Percentiles rank a stretch among this genome's conserved stretches.
Conservation (phyloP, 768 basidiomycete species). For the Leccinum broughii region DNA sequence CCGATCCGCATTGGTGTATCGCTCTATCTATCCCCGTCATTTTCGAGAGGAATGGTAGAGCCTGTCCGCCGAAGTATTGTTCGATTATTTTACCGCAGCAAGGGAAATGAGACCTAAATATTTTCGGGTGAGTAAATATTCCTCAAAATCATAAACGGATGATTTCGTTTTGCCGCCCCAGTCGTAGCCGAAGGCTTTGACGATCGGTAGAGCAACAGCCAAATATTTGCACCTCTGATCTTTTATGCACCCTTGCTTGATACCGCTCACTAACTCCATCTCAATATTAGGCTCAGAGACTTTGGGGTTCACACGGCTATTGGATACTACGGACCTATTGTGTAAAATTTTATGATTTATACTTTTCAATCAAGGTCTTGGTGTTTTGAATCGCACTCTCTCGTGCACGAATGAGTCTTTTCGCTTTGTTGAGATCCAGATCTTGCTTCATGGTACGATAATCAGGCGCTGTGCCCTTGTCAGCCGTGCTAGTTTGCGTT, state of each 20-base stretch:
- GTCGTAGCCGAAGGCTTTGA: slow-evolving; percentile 65
- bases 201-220: slow-evolving; percentile 68
- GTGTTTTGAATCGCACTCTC: slow-evolving; percentile 68
- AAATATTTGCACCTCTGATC: slow-evolving; percentile 68
- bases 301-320: slow-evolving; percentile 2
- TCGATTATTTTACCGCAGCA: slow-evolving; percentile 18
- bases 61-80: slow-evolving; percentile 46
- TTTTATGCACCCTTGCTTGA: slow-evolving; percentile 1
- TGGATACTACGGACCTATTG: neutral
- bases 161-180: slow-evolving; percentile 74
- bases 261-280: slow-evolving; percentile 12
- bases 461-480: slow-evolving; percentile 35
- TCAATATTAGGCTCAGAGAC: neutral
- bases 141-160: slow-evolving; percentile 37
- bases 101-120: neutral
- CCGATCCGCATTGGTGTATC: slow-evolving; percentile 74
- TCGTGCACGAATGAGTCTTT: slow-evolving; percentile 65
- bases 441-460: slow-evolving; percentile 45
- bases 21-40: slow-evolving; percentile 69
- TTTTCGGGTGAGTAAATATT: slow-evolving; percentile 32
- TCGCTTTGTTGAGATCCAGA: slow-evolving; percentile 60
- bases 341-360: slow-evolving; percentile 7
- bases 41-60: slow-evolving; percentile 66
- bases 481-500: neutral
- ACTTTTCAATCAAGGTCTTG: slow-evolving; percentile 53